Conservation (phyloP, 495 filamentous ascomycete species). For the Lepidopterella palustris region DNA sequence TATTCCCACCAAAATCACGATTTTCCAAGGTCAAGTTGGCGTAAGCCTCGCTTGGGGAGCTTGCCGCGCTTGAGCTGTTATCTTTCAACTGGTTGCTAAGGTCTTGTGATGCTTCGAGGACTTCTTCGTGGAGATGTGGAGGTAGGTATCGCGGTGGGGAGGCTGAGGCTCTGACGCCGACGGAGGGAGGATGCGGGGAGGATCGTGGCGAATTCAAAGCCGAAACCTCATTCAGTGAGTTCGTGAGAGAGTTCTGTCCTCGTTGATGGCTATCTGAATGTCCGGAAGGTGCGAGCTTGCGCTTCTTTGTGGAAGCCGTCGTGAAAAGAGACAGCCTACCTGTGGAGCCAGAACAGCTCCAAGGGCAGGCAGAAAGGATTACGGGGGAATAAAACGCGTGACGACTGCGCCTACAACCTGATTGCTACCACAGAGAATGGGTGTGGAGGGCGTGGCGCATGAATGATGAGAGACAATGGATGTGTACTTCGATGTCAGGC, state of each 20-base stretch:
- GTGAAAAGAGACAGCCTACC: constrained; percentile 48
- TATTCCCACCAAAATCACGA: constrained; percentile 44
- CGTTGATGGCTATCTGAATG: constrained; percentile 10
- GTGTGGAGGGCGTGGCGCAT: constrained; percentile 1
- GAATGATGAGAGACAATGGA: background rate
- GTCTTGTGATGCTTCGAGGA: constrained; percentile 39
- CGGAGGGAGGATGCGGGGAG: constrained; percentile 24
- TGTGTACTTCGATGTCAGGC: background rate
- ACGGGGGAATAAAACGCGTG: constrained; percentile 11
- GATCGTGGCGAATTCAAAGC: constrained; percentile 24
- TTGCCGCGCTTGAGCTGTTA: constrained; percentile 48
- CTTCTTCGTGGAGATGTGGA: constrained; percentile 56
- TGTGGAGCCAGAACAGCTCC: constrained; percentile 27
- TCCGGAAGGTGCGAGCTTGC: constrained; percentile 61
- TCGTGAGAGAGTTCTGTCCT: constrained; percentile 18
- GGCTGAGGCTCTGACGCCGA: constrained; percentile 34
- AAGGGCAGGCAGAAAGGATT: constrained; percentile 24
- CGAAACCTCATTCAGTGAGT: constrained; percentile 24
- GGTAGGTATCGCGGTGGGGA: constrained; percentile 52
- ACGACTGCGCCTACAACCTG: background rate
- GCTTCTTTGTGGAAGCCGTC: constrained; percentile 88
- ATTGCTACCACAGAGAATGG: constrained; percentile 1
- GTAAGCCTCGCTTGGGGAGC: constrained; percentile 67
- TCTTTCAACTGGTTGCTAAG: constrained; percentile 26
- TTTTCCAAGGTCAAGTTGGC: constrained; percentile 63